Evolutionary conservation across 371 early-diverging fungal genomes (phyloP), one percentile per base, ranked within the genome.

Genomic region (Cokeromyces recurvatus): DNA sequence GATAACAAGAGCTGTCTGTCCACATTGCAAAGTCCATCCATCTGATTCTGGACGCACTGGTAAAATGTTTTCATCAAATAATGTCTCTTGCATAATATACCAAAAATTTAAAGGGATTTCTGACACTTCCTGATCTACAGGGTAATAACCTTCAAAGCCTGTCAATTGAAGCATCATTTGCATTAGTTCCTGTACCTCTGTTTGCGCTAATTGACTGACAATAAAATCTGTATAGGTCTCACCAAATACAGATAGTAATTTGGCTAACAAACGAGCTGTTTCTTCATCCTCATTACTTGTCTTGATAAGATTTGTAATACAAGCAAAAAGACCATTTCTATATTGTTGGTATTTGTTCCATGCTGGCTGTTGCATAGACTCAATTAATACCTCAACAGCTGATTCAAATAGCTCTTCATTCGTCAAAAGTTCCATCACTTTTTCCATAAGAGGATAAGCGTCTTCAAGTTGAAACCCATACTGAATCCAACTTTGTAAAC

Each of bases 91-190:
- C 21, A 87, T 55, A 35, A 79, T 57, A 34, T 78, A 85, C 89
- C 89, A 89, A 45, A 87, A 82, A 47, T 81, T 79, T 21, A 89
- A 74, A 2, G 87, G 75, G 37, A 82, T 71, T 23, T 84, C 89
- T 43, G 84, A 79, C 41, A 84, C 64, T 44, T 81, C 82, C 61
- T 90, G 86, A 50, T 86, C 86, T 14, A 73, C 71, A 11, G 82
- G 86, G 35, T 77, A 84, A 46, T 82, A 73, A 0, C 91, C 91
- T 11, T 81, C 78, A 43, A 78, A 89, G 25, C 74, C 81, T 4
- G 84, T 84, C 48, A 84, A 69, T 22, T 75, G 82, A 56, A 89
- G 66, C 52, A 85, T 72, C 79, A 86, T 82, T 38, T 77, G 67
- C 59, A 87, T 52, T 12, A 78, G 69, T 4, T 62, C 41, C 8